phyloP scores from a whole-genome alignment of 352 stramenopile genomes.

The Saprolegnia diclina region DNA sequence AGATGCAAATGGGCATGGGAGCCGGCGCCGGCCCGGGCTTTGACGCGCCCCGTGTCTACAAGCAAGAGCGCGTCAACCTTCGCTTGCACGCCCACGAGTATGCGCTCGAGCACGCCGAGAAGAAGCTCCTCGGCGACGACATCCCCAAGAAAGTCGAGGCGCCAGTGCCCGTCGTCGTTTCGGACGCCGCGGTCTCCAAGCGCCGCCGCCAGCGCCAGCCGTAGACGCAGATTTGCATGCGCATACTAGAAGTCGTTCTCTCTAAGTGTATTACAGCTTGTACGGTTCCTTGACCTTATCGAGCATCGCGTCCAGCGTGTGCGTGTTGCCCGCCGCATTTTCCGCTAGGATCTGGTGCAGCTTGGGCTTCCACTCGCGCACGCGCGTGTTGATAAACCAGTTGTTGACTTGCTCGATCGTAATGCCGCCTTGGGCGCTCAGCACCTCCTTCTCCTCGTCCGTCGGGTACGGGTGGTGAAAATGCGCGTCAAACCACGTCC shows the following conservation, averaged over 20 bases:
- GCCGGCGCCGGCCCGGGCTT: constrained; percentile 81
- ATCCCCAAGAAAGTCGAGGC: constrained; percentile 47
- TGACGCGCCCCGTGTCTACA: constrained; percentile 86
- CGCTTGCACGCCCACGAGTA: constrained; percentile 79
- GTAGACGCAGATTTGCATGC: background rate
- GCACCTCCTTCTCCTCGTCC: constrained; percentile 74
- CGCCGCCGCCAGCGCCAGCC: background rate
- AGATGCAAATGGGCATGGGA: constrained; percentile 91
- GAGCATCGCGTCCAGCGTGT: constrained; percentile 67
- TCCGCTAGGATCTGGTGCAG: constrained; percentile 61
- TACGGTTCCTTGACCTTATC: constrained; percentile 76
- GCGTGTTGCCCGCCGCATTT: constrained; percentile 48
- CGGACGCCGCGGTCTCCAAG: background rate
- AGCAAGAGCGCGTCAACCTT: constrained; percentile 81
- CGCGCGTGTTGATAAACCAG: constrained; percentile 85
- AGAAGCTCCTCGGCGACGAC: constrained; percentile 70
- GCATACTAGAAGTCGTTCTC: background rate
- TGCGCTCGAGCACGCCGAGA: constrained; percentile 73
- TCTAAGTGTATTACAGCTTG: background rate
- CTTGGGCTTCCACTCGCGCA: constrained; percentile 83
- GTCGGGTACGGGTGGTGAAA: constrained; percentile 80
- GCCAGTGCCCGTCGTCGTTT: constrained; percentile 15
- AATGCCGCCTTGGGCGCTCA: constrained; percentile 60
- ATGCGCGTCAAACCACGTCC: constrained; percentile 78
- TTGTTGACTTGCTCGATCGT: constrained; percentile 85